Percentiles rank a stretch among this genome's conserved stretches.
Conservation (phyloP, 495 filamentous ascomycete species). For the Xylaria nigripes region DNA sequence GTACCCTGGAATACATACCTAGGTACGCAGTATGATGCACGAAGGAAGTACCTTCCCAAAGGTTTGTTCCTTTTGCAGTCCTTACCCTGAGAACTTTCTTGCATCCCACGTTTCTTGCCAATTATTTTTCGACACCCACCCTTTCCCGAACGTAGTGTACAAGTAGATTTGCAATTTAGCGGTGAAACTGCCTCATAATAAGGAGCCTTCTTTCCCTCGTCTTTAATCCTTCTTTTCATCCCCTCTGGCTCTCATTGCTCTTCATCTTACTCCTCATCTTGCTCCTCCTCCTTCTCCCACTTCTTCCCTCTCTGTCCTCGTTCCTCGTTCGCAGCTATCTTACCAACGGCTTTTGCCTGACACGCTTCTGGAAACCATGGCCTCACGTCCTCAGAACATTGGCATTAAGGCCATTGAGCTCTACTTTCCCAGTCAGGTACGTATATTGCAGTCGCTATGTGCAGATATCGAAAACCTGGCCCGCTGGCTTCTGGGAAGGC, state of each 20-base stretch:
- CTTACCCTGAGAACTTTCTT: not conserved
- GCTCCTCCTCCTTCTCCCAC: not conserved
- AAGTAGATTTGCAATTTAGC: conserved; percentile 13
- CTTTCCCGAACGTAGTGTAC: conserved; percentile 2
- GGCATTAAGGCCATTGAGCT: conserved; percentile 99
- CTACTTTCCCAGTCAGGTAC: conserved; percentile 93
- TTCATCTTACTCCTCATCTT: not conserved
- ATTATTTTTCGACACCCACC: conserved; percentile 2
- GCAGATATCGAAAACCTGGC: not conserved
- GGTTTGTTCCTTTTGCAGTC: too few species aligned
- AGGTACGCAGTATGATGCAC: too few species aligned
- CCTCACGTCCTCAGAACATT: conserved; percentile 85
- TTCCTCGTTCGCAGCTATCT: not conserved
- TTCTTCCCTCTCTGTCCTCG: not conserved
- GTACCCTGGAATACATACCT: too few species aligned
- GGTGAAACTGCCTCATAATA: conserved; percentile 14
- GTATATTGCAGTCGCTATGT: conserved; percentile 21
- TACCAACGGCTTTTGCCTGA: conserved; percentile 14
- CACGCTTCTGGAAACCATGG: conserved; percentile 53
- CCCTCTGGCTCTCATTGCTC: too few species aligned
- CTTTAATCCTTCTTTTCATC: not conserved
- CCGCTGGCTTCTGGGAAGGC: not conserved
- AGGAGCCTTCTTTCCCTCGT: conserved; percentile 8
- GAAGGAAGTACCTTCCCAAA: not conserved
- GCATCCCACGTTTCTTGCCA: conserved; percentile 7